Base-by-base conservation (phyloP, 495 filamentous ascomycete species). In the Cercophora newfieldiana region DNA sequence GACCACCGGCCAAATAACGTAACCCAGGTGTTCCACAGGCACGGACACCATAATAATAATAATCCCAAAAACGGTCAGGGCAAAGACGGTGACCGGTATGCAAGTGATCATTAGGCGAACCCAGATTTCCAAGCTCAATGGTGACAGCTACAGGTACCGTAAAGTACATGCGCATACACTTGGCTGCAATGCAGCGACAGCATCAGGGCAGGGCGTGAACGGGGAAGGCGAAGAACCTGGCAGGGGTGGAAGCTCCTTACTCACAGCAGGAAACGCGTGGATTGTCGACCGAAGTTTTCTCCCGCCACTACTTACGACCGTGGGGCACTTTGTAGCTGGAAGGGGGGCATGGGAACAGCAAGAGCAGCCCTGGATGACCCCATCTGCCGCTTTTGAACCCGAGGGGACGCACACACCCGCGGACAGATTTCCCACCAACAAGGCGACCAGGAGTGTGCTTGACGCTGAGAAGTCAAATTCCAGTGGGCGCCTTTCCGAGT, bases 231-330 rank as follows among this genome's bases (percentile, higher is more conserved):
- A 63, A 28, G 49, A 19, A 22, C 16, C 49, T 7, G 29, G 61
- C 61, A 63, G 61, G 51, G 61, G 53, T 56, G 25, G n/a, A 31
- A n/a, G 22, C 53, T 47, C 61, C 16, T 64, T 53, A 62, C 44
- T 62, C 44, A 50, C 44, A 48, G 10, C n/a, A n/a, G 8, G 7
- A 59, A 16, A 29, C 8, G 26, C 25, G 19, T 30, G 25, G 31
- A 44, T 22, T 24, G 31, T 19, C 19, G 7, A 60, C 19, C 33
- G 5, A 47, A 60, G 8, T 48, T 47, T 60, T 60, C 33, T 60
- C 33, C 58, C 58, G 58, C 58, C 58, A 60, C 58, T 60, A n/a
- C n/a, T n/a, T n/a, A n/a, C 31, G 58, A 48, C 26, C 58, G 58
- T 60, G 58, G 58, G 58, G 58, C 58, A 33, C 31, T n/a, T n/a